Conservation (phyloP, 306 rosid species). For the Cicer bijugum region DNA sequence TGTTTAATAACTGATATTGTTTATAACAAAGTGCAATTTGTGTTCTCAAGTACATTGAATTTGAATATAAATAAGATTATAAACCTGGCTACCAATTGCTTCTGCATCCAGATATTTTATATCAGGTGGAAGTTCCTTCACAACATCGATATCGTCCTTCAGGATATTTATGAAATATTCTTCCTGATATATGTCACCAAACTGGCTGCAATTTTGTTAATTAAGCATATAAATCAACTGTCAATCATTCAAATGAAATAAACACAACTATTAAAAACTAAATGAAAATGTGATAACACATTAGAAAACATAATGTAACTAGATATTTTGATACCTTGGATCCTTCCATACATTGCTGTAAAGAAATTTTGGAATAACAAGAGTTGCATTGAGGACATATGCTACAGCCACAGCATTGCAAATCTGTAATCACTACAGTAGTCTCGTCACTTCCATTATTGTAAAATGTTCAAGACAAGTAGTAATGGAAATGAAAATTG, state of each 20-base stretch:
- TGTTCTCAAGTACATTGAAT: constrained; percentile 24
- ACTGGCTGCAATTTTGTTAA: constrained; percentile 67
- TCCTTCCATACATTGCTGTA: constrained; percentile 99
- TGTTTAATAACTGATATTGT: constrained; percentile 32
- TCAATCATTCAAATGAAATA: neutral
- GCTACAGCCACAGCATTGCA: constrained; percentile 95
- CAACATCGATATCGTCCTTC: constrained; percentile 69
- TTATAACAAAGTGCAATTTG: constrained; percentile 21
- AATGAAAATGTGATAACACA: too few relatives aligned
- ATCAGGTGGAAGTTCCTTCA: constrained; percentile 81
- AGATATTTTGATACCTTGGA: constrained; percentile 65
- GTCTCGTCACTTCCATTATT: constrained; percentile 52
- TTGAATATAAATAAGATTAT: constrained; percentile 38
- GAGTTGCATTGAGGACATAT: constrained; percentile 88
- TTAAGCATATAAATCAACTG: constrained; percentile 23
- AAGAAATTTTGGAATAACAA: constrained; percentile 78
- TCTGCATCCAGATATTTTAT: constrained; percentile 69
- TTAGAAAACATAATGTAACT: too few relatives aligned
- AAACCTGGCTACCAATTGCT: constrained; percentile 84
- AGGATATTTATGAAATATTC: constrained; percentile 69
- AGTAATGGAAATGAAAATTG: neutral
- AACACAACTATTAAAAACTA: too few relatives aligned
- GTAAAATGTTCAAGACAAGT: neutral
- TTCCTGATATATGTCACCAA: constrained; percentile 93
- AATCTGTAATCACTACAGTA: constrained; percentile 63